phyloP scores from a whole-genome alignment of 768 basidiomycete genomes.

The Hemileccinum rubropunctum region DNA sequence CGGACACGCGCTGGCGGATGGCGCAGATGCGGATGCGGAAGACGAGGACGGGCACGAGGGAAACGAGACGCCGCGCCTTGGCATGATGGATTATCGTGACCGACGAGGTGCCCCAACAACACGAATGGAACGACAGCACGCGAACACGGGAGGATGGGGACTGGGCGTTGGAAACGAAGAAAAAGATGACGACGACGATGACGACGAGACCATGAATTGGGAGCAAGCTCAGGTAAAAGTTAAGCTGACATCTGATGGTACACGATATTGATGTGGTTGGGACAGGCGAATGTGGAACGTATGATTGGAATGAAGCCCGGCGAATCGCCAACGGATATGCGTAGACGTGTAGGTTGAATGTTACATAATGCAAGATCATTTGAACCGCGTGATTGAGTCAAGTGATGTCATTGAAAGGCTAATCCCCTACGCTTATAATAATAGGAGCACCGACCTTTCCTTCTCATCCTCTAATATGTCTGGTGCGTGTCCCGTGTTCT shows the following conservation, averaged over 20 bases:
- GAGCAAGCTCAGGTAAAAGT: conserved; percentile 61
- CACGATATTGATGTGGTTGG: not conserved
- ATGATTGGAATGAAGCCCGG: conserved; percentile 42
- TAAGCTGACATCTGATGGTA: not conserved
- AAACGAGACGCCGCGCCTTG: conserved; percentile 53
- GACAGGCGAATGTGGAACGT: conserved; percentile 52
- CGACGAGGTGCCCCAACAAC: conserved; percentile 11
- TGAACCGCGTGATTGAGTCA: conserved; percentile 11
- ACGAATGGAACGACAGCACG: conserved; percentile 38
- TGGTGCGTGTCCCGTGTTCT: conserved; percentile 2
- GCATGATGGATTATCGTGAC: conserved; percentile 40
- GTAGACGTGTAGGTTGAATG: conserved; percentile 25
- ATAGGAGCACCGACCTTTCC: not conserved
- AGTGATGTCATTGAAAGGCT: conserved; percentile 14
- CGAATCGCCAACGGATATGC: conserved; percentile 26
- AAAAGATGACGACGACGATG: conserved; percentile 63
- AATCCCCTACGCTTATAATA: conserved; percentile 13
- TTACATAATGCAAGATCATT: conserved; percentile 3
- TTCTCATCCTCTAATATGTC: conserved; percentile 7
- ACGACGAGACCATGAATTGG: conserved; percentile 63
- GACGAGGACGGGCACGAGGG: conserved; percentile 44
- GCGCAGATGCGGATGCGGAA: conserved; percentile 32
- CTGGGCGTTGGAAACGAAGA: conserved; percentile 61
- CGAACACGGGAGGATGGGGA: conserved; percentile 73
- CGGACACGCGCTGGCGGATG: conserved; percentile 12